Conservation (phyloP, 345 rosid species). For the Populus deltoides region DNA sequence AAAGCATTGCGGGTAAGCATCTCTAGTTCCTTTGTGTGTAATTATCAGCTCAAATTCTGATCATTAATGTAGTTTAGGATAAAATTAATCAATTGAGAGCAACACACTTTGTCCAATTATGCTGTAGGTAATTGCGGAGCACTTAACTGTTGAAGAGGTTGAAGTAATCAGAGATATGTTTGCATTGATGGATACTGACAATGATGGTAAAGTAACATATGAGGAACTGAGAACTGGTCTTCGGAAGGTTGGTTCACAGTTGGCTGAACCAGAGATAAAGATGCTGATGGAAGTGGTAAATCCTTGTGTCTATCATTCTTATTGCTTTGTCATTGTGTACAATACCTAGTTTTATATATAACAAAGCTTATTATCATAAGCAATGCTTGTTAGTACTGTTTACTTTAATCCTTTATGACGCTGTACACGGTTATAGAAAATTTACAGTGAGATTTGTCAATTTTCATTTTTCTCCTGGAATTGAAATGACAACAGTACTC, state of each 20-base stretch:
- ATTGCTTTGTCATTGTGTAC: neutral
- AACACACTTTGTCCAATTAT: constrained; percentile 17
- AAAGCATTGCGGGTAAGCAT: constrained; percentile 75
- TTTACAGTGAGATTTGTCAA: neutral
- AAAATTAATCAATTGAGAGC: neutral
- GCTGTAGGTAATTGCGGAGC: constrained; percentile 88
- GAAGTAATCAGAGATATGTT: constrained; percentile 94
- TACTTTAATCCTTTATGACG: neutral
- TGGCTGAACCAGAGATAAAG: constrained; percentile 89
- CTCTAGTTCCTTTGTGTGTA: constrained; percentile 4
- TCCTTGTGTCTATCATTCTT: neutral
- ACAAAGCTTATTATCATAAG: neutral
- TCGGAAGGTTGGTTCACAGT: constrained; percentile 82
- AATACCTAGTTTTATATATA: neutral
- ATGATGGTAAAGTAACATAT: constrained; percentile 77
- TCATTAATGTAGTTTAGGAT: neutral
- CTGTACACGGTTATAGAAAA: neutral
- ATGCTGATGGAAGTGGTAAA: constrained; percentile 98
- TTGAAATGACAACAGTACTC: neutral
- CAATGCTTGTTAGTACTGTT: neutral
- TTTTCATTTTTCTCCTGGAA: neutral
- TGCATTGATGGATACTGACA: constrained; percentile 79
- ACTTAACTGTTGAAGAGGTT: constrained; percentile 78
- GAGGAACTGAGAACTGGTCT: constrained; percentile 86
- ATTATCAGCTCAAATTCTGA: constrained; percentile 4